These are phyloP conservation scores for Ceriops zippeliana DNA, from an alignment of 345 rosid genomes.

Conservation along the genomic window DNA sequence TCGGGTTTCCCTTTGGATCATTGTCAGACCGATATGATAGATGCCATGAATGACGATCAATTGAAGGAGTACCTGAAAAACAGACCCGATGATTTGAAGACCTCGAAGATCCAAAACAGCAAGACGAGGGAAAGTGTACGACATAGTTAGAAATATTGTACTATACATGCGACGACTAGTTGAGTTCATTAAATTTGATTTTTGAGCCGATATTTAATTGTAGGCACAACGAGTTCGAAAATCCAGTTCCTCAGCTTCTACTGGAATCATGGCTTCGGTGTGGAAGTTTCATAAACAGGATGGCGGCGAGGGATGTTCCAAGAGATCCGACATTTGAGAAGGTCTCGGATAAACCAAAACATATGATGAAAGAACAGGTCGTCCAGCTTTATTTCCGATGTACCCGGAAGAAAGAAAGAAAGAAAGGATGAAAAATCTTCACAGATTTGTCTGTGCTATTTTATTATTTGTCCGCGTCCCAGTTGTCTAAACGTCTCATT, in stretches of 20 bases:
- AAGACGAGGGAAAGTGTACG: conserved; percentile 25
- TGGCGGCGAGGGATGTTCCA: conserved; percentile 11
- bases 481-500: too few species aligned
- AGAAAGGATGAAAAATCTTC: too few species aligned
- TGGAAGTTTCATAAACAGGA: conserved; percentile 38
- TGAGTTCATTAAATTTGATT: too few species aligned
- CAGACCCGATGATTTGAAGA: conserved; percentile 30
- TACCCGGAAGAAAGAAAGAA: too few species aligned
- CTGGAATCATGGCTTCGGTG: conserved; percentile 41
- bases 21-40: conserved; percentile 25
- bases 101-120: conserved; percentile 20
- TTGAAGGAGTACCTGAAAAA: conserved; percentile 30
- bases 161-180: too few species aligned
- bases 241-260: conserved; percentile 15
- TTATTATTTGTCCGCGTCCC: too few species aligned
- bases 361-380: too few species aligned
- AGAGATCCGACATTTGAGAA: not conserved
- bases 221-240: conserved; percentile 24
- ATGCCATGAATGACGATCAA: conserved; percentile 34
- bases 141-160: too few species aligned
- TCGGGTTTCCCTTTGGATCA: not conserved
- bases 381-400: too few species aligned
- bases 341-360: too few species aligned
- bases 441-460: too few species aligned
- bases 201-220: not conserved